Percentiles rank a stretch among this genome's conserved stretches.
phyloP scores from a whole-genome alignment of 371 early-diverging fungal species.

The Zancudomyces culisetae region DNA sequence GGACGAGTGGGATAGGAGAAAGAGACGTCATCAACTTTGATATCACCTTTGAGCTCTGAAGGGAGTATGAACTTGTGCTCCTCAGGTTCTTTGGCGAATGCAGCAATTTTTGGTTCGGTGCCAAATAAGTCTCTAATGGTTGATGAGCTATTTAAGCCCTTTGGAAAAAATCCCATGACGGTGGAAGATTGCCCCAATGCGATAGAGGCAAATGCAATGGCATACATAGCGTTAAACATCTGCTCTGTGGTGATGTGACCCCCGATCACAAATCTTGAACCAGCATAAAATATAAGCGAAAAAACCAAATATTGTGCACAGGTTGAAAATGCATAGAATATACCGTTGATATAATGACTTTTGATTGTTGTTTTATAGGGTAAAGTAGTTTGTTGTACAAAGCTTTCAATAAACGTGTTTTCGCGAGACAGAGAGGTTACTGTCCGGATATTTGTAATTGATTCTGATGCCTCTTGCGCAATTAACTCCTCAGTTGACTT shows the following conservation, averaged over 20 bases:
- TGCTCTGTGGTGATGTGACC: conserved; percentile 15
- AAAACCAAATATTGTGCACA: conserved; percentile 13
- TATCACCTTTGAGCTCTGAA: conserved; percentile 6
- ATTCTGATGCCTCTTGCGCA: conserved; percentile 11
- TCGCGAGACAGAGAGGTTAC: conserved; percentile 72
- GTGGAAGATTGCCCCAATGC: conserved; percentile 13
- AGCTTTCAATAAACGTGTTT: conserved; percentile 33
- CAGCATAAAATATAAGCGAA: conserved; percentile 15
- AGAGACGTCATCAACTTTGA: conserved; percentile 19
- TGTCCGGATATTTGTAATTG: conserved; percentile 57
- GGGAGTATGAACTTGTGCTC: too few species aligned
- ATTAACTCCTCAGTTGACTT: conserved; percentile 8
- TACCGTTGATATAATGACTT: conserved; percentile 30
- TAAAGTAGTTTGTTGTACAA: conserved; percentile 29
- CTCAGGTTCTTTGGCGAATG: neutral
- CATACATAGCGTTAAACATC: conserved; percentile 42
- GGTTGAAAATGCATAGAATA: conserved; percentile 46
- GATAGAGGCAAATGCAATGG: conserved; percentile 43
- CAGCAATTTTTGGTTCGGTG: neutral
- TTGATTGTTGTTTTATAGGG: conserved; percentile 39
- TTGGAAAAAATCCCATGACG: conserved; percentile 8
- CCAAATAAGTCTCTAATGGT: neutral
- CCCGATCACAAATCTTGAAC: conserved; percentile 12
- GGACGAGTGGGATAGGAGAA: conserved; percentile 76
- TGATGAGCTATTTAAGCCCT: conserved; percentile 12